Percentiles rank a stretch among this genome's conserved stretches.
Evolutionary conservation across 805 yeast species (phyloP).

Genomic region (Wickerhamiella azymoides): DNA sequence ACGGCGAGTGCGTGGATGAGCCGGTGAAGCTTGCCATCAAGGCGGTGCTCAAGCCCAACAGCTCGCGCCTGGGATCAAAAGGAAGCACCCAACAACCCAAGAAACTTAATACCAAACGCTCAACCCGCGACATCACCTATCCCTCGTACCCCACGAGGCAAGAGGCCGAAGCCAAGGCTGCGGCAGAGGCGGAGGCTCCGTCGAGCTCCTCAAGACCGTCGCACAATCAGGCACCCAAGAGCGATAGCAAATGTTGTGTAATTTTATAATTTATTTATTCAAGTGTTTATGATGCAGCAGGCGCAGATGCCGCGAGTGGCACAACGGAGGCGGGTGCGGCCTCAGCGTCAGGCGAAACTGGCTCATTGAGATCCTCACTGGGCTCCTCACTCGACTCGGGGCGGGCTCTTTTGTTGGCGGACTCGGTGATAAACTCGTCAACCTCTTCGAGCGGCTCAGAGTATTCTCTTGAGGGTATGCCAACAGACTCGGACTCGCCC

Average conservation of each 20-base stretch:
- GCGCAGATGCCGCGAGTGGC: no score
- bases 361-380: no score
- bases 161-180: constrained; percentile 1
- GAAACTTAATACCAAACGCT: background rate
- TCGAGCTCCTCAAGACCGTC: background rate
- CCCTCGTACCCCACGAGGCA: background rate
- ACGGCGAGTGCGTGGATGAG: constrained; percentile 47
- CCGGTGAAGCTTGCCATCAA: constrained; percentile 52
- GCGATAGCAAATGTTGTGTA: background rate
- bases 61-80: background rate
- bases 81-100: background rate
- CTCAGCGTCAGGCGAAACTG: no score
- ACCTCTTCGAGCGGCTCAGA: no score
- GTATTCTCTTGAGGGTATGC: no score
- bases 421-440: no score
- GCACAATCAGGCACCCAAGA: background rate
- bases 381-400: no score
- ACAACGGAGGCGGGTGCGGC: no score
- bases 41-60: constrained; percentile 18
- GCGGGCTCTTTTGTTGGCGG: no score
- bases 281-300: background rate
- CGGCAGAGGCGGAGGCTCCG: background rate
- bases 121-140: background rate
- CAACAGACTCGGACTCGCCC: no score
- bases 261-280: background rate